Percentiles rank a stretch among this genome's conserved stretches.
Evolutionary conservation across 495 filamentous ascomycete genomes (phyloP).

Genomic region (Aspergillus incahuasiensis): DNA sequence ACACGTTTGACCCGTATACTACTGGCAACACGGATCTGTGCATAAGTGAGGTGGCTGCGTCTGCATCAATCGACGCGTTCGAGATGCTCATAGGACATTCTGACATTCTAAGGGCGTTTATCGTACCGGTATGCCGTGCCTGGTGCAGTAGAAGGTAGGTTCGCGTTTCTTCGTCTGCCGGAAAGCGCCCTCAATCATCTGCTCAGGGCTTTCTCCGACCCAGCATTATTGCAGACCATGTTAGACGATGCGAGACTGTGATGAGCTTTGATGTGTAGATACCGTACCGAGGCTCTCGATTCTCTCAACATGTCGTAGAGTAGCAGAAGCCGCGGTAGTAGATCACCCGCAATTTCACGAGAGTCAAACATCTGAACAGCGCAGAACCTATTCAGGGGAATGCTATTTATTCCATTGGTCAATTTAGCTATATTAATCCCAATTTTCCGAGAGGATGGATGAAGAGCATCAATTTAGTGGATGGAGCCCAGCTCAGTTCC

Average conservation of each 20-base stretch:
- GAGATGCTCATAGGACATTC: background rate
- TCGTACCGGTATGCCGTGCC: too few species aligned
- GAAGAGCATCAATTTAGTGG: background rate
- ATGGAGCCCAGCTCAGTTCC: background rate
- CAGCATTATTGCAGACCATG: too few species aligned
- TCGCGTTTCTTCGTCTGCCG: too few species aligned
- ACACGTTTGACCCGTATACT: background rate
- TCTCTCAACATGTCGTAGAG: too few species aligned
- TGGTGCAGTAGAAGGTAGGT: too few species aligned
- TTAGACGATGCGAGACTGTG: too few species aligned
- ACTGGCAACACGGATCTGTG: background rate
- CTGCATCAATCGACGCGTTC: background rate
- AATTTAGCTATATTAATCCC: background rate
- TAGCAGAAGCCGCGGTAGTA: too few species aligned
- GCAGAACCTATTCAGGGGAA: background rate
- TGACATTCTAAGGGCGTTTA: too few species aligned
- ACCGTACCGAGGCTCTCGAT: too few species aligned
- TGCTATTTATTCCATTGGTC: background rate
- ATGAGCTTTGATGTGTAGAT: too few species aligned
- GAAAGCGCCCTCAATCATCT: too few species aligned
- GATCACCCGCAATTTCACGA: background rate
- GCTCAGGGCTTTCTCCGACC: too few species aligned
- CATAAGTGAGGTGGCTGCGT: background rate
- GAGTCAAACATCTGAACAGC: background rate
- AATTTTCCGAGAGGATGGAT: background rate